Conservation (phyloP, 495 filamentous ascomycete species). For the Hypoxylon cercidicola region DNA sequence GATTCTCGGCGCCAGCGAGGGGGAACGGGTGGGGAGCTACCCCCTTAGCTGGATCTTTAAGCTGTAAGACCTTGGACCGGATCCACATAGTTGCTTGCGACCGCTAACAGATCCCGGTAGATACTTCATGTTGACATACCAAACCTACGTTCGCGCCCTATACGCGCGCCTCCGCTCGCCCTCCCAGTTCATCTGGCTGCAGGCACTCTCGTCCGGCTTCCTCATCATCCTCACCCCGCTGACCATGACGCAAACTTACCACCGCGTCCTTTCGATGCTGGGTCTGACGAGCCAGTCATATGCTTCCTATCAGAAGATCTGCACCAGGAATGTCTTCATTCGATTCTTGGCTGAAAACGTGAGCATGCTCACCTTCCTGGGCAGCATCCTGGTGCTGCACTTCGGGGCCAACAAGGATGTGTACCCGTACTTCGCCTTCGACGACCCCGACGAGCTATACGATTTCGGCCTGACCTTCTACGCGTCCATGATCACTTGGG, state of each 20-base stretch:
- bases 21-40: slow-evolving; percentile 69
- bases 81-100: slow-evolving; percentile 6
- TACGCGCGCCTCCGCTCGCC: slow-evolving; percentile 70
- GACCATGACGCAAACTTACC: slow-evolving; percentile 66
- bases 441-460: slow-evolving; percentile 57
- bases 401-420: slow-evolving; percentile 70
- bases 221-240: slow-evolving; percentile 69
- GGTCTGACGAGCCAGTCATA: slow-evolving; percentile 65
- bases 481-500: slow-evolving; percentile 69
- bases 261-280: slow-evolving; percentile 59
- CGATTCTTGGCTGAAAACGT: slow-evolving; percentile 69
- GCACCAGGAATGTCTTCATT: slow-evolving; percentile 69
- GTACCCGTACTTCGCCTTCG: slow-evolving; percentile 68
- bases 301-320: slow-evolving; percentile 67
- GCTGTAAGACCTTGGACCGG: slow-evolving; percentile 53
- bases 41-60: slow-evolving; percentile 73
- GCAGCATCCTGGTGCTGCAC: slow-evolving; percentile 68
- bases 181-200: slow-evolving; percentile 67
- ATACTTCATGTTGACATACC: slow-evolving; percentile 73
- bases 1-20: slow-evolving; percentile 68
- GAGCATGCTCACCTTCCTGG: slow-evolving; percentile 72
- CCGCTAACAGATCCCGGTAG: slow-evolving; percentile 48
- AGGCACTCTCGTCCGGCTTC: slow-evolving; percentile 64
- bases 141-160: slow-evolving; percentile 75
- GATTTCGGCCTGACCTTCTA: slow-evolving; percentile 68